phyloP scores from a whole-genome alignment of 2,329 filamentous ascomycete genomes.

The Colletotrichum aenigma region DNA sequence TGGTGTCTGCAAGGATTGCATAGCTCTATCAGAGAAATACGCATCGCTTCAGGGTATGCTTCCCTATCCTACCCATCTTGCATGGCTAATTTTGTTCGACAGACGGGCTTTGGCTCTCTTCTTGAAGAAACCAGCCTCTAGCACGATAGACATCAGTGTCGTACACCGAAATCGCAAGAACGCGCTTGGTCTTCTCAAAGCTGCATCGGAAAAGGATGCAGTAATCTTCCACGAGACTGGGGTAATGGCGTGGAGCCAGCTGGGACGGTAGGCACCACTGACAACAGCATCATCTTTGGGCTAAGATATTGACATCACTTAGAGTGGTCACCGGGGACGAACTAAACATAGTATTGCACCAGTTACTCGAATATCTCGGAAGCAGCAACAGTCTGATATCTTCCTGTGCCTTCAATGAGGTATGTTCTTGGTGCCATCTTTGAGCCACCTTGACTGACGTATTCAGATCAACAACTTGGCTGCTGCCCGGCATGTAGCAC shows the following conservation, averaged over 20 bases:
- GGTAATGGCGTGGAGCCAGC: slow-evolving; percentile 83
- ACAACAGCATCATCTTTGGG: not conserved
- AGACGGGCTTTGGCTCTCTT: slow-evolving; percentile 72
- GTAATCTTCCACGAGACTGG: slow-evolving; percentile 79
- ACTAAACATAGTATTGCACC: slow-evolving; percentile 82
- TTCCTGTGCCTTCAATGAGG: slow-evolving; percentile 82
- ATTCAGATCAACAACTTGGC: slow-evolving; percentile 70
- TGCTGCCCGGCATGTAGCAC: slow-evolving; percentile 63
- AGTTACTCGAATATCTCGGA: slow-evolving; percentile 85
- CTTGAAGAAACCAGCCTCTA: slow-evolving; percentile 46
- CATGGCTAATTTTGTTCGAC: slow-evolving; percentile 20
- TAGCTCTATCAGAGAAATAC: slow-evolving; percentile 84
- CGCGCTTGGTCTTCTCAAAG: slow-evolving; percentile 73
- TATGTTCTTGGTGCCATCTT: slow-evolving; percentile 35
- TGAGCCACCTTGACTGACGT: not conserved
- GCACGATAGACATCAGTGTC: slow-evolving; percentile 42
- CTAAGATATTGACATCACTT: not conserved
- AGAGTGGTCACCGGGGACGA: slow-evolving; percentile 79
- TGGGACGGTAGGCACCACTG: slow-evolving; percentile 64
- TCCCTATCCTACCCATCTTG: slow-evolving; percentile 24
- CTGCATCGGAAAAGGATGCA: slow-evolving; percentile 71
- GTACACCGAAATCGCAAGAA: slow-evolving; percentile 70
- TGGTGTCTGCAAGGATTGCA: slow-evolving; percentile 83
- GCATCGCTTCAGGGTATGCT: slow-evolving; percentile 74
- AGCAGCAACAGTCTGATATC: slow-evolving; percentile 81